Percentiles rank a stretch among this genome's conserved stretches.
These are phyloP conservation scores for Wakefieldia striispora DNA, from an alignment of 768 basidiomycete species.

Conservation along the genomic window DNA sequence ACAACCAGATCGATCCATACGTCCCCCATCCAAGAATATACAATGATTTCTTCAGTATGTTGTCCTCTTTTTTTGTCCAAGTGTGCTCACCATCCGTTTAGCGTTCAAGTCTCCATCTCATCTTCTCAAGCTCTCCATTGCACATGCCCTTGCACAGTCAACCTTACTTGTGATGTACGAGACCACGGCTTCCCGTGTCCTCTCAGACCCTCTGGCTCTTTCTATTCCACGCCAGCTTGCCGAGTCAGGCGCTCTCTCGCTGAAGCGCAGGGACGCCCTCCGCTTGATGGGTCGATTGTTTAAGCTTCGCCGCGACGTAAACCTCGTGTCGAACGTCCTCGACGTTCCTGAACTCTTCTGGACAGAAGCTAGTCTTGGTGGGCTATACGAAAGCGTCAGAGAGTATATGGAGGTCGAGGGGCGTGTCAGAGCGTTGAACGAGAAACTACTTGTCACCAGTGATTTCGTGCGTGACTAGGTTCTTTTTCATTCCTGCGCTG, in stretches of 20 bases:
- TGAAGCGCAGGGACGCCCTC: constrained; percentile 80
- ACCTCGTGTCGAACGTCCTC: constrained; percentile 88
- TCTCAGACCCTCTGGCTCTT: constrained; percentile 73
- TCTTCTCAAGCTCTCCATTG: constrained; percentile 87
- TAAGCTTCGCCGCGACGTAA: constrained; percentile 85
- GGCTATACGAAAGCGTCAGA: constrained; percentile 86
- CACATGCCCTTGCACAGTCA: constrained; percentile 93
- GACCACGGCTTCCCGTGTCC: constrained; percentile 67
- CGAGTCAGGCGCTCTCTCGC: constrained; percentile 66
- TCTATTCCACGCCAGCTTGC: constrained; percentile 86
- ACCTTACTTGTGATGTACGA: constrained; percentile 90
- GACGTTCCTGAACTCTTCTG: constrained; percentile 95
- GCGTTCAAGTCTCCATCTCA: constrained; percentile 92
- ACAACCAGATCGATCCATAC: constrained; percentile 68
- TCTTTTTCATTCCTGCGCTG: not conserved
- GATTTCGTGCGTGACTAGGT: constrained; percentile 69
- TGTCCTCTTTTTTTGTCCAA: not conserved
- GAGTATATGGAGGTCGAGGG: constrained; percentile 93
- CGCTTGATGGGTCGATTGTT: constrained; percentile 85
- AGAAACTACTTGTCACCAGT: constrained; percentile 82
- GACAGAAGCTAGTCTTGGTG: constrained; percentile 88
- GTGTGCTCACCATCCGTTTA: constrained; percentile 27
- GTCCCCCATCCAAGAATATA: constrained; percentile 89
- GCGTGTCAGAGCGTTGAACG: constrained; percentile 82
- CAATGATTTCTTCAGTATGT: constrained; percentile 93